Evolutionary conservation across 2,329 filamentous ascomycete genomes (phyloP).

Genomic region (Talaromyces sp.): DNA sequence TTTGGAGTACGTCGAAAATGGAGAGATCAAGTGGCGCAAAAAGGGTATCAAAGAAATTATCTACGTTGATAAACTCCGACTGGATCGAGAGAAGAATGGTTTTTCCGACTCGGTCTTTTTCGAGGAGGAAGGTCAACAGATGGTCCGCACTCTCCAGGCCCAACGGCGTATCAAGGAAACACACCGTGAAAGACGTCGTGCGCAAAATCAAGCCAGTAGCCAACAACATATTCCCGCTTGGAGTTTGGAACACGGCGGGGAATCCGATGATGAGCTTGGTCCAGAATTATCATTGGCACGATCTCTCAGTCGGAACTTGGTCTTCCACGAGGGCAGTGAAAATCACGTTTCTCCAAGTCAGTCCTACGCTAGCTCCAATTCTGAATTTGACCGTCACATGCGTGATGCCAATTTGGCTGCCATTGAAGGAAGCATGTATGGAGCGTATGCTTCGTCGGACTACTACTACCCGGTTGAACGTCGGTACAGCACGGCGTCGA

Average conservation of each 20-base stretch:
- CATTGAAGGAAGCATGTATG: constrained; percentile 73
- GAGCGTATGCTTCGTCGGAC: constrained; percentile 54
- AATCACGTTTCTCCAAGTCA: constrained; percentile 47
- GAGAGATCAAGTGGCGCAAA: constrained; percentile 90
- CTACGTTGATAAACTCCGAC: constrained; percentile 71
- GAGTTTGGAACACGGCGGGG: constrained; percentile 76
- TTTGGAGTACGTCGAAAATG: constrained; percentile 87
- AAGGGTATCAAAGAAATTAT: constrained; percentile 81
- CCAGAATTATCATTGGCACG: constrained; percentile 26
- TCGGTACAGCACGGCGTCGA: constrained; percentile 76
- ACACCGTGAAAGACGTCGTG: constrained; percentile 55
- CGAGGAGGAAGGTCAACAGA: constrained; percentile 39
- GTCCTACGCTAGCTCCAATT: constrained; percentile 48
- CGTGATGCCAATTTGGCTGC: constrained; percentile 41
- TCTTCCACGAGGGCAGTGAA: constrained; percentile 29
- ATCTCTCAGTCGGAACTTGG: constrained; percentile 28
- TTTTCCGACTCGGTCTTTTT: constrained; percentile 61
- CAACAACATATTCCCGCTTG: constrained; percentile 59
- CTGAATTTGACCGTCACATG: constrained; percentile 23
- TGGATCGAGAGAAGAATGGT: constrained; percentile 70
- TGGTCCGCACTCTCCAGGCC: constrained; percentile 32
- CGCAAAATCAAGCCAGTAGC: constrained; percentile 52
- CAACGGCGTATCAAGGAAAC: constrained; percentile 45
- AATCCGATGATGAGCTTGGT: constrained; percentile 47
- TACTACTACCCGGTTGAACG: constrained; percentile 53